phyloP scores from a whole-genome alignment of 257 asterid species.

The Knoxia roxburghii region DNA sequence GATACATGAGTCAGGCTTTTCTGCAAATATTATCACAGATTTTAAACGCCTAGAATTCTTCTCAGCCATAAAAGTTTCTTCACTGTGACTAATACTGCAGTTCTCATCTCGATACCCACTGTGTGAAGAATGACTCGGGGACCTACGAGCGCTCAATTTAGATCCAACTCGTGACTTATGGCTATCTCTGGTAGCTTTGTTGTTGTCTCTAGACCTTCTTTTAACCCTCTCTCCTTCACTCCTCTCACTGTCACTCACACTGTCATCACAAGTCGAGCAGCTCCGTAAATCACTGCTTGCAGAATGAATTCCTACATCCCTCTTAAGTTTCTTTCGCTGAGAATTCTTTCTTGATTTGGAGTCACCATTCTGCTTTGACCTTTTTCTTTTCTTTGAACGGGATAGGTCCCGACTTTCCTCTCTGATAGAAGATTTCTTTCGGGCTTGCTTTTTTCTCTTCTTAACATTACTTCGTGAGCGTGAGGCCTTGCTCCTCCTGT shows the following conservation, averaged over 20 bases:
- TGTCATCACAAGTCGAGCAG: conserved; percentile 42
- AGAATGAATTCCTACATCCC: conserved; percentile 35
- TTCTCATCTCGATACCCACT: conserved; percentile 28
- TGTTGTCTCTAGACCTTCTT: conserved; percentile 24
- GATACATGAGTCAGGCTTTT: conserved; percentile 25
- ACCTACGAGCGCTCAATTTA: conserved; percentile 30
- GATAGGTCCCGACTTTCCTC: conserved; percentile 24
- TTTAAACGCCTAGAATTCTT: conserved; percentile 52
- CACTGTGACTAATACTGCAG: conserved; percentile 26
- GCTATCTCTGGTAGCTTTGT: conserved; percentile 16
- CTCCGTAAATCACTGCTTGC: conserved; percentile 54
- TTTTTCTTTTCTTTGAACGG: conserved; percentile 47
- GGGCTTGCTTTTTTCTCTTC: conserved; percentile 29
- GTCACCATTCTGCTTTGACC: conserved; percentile 33
- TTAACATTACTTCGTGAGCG: conserved; percentile 19
- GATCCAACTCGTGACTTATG: conserved; percentile 14
- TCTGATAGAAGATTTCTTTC: conserved; percentile 35
- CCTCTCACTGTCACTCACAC: conserved; percentile 31
- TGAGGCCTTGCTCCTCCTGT: conserved; percentile 38
- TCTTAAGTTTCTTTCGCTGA: conserved; percentile 46
- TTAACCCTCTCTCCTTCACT: conserved; percentile 22
- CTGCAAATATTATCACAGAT: conserved; percentile 58
- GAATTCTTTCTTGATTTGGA: conserved; percentile 41
- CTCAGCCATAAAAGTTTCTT: conserved; percentile 27
- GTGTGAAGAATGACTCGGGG: conserved; percentile 34